Conservation (phyloP, 139 green algal species). For the Closterium sp. region DNA sequence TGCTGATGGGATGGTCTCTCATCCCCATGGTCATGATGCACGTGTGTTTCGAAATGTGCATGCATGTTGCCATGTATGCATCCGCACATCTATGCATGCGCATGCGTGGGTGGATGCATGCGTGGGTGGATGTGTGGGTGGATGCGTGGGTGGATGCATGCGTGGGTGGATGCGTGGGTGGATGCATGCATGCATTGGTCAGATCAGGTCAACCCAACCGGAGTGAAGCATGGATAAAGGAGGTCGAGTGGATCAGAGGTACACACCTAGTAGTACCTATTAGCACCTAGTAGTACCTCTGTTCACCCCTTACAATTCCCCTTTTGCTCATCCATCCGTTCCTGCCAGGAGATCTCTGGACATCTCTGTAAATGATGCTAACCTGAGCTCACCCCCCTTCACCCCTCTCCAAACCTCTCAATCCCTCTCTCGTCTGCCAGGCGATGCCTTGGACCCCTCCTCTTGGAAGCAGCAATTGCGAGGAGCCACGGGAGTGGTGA, state of each 20-base stretch:
- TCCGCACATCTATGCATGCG: not conserved
- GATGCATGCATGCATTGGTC: not conserved
- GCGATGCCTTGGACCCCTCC: not conserved
- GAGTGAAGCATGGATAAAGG: slow-evolving; percentile 28
- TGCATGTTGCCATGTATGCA: not conserved
- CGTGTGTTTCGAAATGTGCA: too few species aligned
- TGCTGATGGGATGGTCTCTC: too few species aligned
- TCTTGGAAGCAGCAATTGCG: not conserved
- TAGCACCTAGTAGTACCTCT: too few species aligned
- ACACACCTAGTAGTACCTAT: too few species aligned
- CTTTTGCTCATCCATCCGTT: not conserved
- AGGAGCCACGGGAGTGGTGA: not conserved
- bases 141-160: not conserved
- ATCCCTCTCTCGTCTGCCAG: not conserved
- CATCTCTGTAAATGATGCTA: not conserved
- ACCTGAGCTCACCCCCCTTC: too few species aligned
- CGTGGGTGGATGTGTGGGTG: not conserved
- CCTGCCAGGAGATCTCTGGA: too few species aligned
- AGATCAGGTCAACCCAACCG: slow-evolving; percentile 34
- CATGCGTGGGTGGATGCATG: not conserved
- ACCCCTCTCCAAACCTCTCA: not conserved
- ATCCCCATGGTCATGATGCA: too few species aligned
- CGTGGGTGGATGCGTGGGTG: not conserved
- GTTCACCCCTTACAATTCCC: too few species aligned
- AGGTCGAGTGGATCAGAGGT: slow-evolving; percentile 50